These are phyloP conservation scores for Evansstolkia leycettana DNA, from an alignment of 495 filamentous ascomycete species.

Conservation along the genomic window DNA sequence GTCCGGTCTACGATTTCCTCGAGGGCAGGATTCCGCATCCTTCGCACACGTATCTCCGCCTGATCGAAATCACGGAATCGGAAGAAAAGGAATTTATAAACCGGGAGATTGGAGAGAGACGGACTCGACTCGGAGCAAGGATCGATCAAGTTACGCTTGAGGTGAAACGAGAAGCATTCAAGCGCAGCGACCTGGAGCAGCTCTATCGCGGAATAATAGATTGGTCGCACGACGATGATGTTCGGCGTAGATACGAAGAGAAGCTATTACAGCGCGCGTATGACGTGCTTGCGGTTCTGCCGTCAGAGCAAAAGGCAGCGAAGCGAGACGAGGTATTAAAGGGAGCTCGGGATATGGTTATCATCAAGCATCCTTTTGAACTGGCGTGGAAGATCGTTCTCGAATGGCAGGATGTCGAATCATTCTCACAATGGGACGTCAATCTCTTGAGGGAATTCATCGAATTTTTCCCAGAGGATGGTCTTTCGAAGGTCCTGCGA, in stretches of 20 bases:
- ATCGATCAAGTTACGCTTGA: constrained; percentile 72
- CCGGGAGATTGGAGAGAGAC: constrained; percentile 74
- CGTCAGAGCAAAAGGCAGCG: constrained; percentile 46
- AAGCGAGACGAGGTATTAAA: constrained; percentile 61
- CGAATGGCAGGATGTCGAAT: constrained; percentile 76
- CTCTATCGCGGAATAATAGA: constrained; percentile 75
- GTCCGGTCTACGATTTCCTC: constrained; percentile 64
- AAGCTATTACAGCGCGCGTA: constrained; percentile 74
- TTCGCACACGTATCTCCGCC: constrained; percentile 62
- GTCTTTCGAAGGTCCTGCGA: constrained; percentile 65
- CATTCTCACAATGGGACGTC: constrained; percentile 58
- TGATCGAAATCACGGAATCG: constrained; percentile 74
- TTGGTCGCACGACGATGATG: constrained; percentile 79
- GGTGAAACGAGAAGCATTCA: constrained; percentile 75
- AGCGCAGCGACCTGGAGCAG: constrained; percentile 53
- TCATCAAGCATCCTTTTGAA: constrained; percentile 84
- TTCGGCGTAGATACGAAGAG: constrained; percentile 76
- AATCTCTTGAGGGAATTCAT: constrained; percentile 67
- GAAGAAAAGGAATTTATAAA: constrained; percentile 90
- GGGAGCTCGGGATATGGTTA: constrained; percentile 80
- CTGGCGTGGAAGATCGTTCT: constrained; percentile 83
- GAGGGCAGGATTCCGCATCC: constrained; percentile 80
- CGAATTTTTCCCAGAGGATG: constrained; percentile 70
- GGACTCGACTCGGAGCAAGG: constrained; percentile 76
- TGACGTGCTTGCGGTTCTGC: constrained; percentile 58